phyloP scores from a whole-genome alignment of 495 filamentous ascomycete species.

The Jackrogersella minutella region DNA sequence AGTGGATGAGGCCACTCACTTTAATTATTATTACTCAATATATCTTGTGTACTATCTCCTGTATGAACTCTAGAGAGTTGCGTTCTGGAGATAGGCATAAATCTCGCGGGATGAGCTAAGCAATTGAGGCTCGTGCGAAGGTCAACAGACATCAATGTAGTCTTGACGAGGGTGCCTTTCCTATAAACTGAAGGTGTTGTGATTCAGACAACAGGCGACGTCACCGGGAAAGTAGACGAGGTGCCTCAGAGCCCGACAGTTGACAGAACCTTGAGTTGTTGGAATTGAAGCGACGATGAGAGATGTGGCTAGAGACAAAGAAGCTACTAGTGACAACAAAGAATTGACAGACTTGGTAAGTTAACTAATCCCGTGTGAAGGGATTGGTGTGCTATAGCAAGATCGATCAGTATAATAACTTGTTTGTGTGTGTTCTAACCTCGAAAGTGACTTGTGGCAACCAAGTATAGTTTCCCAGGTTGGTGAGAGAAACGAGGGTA shows the following conservation, averaged over 20 bases:
- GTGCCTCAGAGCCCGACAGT: conserved; percentile 15
- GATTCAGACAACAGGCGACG: conserved; percentile 31
- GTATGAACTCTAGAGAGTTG: conserved; percentile 77
- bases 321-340: conserved; percentile 11
- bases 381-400: conserved; percentile 29
- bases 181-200: conserved; percentile 32
- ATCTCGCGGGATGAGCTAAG: conserved; percentile 73
- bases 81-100: conserved; percentile 75
- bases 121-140: conserved; percentile 72
- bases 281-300: conserved; percentile 16
- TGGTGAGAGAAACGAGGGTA: conserved; percentile 26
- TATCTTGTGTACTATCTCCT: conserved; percentile 67
- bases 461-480: conserved; percentile 30
- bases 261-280: conserved; percentile 3
- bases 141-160: conserved; percentile 80
- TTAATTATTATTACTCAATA: conserved; percentile 53
- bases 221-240: conserved; percentile 30
- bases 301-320: not conserved
- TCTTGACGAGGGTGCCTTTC: conserved; percentile 41
- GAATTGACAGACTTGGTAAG: conserved; percentile 25
- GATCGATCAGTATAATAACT: conserved; percentile 18
- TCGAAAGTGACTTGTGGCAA: conserved; percentile 29
- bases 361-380: conserved; percentile 20
- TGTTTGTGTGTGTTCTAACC: conserved; percentile 17
- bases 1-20: conserved; percentile 39